Base-by-base conservation (phyloP, 495 filamentous ascomycete species). In the Cercophora samala region DNA sequence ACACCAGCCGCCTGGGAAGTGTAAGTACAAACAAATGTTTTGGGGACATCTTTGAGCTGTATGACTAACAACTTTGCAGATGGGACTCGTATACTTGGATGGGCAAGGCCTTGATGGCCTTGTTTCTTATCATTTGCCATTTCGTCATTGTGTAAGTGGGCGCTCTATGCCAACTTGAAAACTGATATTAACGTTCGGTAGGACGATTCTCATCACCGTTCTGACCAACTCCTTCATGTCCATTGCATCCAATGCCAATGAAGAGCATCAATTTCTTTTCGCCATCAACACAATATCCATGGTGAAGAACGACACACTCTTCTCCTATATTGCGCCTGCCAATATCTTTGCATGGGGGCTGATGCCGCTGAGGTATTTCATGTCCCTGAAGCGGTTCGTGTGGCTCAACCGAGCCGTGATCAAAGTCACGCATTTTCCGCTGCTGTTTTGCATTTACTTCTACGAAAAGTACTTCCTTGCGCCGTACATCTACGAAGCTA, bases 191-290 rank as follows among this genome's bases (percentile, higher is more conserved):
- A 54, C 71, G 11, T 2, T 52, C 1, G 53, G 3, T 59, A 84
- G 82, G 42, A 96, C 93, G 8, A 94, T 97, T 58, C 79, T 98
- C 58, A 92, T 98, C 73, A 95, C 92, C 0, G 93, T 97, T 29
- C 80, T 97, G 52, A 95, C 92, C 1, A 97, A 97, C 75, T 93
- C 91, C 19, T 97, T 96, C 80, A 94, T 95, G 90, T 88, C 90
- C 0, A 92, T 97, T 72, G 91, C 93, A 24, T 91, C 92, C 22
- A 97, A 97, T 73, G 91, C 92, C 8, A 90, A 93, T 64, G 88
- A 97, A 73, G 93, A 97, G 77, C 92, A 97, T 75, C 92, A 96
- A 80, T 97, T 97, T 72, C 79, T 96, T 4, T 96, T 97, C 74
- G 92, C 94, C 5, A 90, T 97, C 75, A 97, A 97, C 69, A 93